Conservation (phyloP, 441 rosid species). For the Populus hybrid region DNA sequence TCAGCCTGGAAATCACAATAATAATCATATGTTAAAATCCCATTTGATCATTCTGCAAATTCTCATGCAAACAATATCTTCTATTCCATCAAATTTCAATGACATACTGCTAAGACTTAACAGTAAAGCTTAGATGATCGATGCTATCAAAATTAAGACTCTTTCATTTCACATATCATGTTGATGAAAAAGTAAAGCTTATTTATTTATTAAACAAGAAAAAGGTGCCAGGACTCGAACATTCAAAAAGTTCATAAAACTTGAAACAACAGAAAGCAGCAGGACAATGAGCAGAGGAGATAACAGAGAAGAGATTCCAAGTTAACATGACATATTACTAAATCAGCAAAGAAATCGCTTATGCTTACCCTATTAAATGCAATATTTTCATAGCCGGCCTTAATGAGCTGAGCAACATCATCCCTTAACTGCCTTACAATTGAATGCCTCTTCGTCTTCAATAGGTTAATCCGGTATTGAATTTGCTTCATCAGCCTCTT, state of each 20-base stretch:
- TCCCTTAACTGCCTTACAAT: constrained; percentile 53
- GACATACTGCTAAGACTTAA: neutral
- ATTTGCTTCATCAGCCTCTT: constrained; percentile 53
- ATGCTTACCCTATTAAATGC: constrained; percentile 51
- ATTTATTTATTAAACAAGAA: too few species aligned
- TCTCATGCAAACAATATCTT: neutral
- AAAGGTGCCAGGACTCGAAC: neutral
- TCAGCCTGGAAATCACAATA: constrained; percentile 42
- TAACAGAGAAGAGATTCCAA: constrained; percentile 12
- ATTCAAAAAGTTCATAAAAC: neutral
- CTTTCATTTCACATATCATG: neutral
- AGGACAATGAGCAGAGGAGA: neutral
- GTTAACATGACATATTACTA: neutral
- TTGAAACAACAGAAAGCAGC: neutral
- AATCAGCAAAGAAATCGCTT: neutral
- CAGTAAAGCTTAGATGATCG: neutral
- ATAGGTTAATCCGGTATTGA: constrained; percentile 53
- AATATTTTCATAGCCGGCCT: constrained; percentile 42
- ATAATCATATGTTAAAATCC: neutral
- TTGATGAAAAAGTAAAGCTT: neutral
- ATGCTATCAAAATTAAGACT: neutral
- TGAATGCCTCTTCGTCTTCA: constrained; percentile 56
- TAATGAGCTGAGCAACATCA: constrained; percentile 66
- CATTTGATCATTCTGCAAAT: neutral
- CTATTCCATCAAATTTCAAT: neutral